Percentiles rank a stretch among this genome's conserved stretches.
phyloP scores from a whole-genome alignment of 2,329 filamentous ascomycete genomes.

The Apiospora rasikravindrae region DNA sequence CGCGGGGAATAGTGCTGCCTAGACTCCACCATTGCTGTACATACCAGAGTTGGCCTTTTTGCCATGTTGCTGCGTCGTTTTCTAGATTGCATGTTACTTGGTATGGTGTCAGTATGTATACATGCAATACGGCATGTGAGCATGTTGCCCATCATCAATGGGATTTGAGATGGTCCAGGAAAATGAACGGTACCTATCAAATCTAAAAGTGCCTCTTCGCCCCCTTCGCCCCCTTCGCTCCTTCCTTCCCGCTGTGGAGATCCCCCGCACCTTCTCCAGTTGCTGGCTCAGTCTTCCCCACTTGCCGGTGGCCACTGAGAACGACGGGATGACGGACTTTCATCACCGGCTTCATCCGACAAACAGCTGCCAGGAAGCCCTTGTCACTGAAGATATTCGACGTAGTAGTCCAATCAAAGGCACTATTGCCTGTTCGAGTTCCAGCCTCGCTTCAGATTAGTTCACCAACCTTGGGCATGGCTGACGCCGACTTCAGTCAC shows the following conservation, averaged over 20 bases:
- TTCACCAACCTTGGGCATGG: not conserved
- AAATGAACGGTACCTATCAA: too few relatives aligned
- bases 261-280: not conserved
- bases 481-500: not conserved
- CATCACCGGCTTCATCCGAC: not conserved
- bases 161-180: too few relatives aligned
- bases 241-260: slow-evolving; percentile 5
- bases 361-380: not conserved
- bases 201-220: too few relatives aligned
- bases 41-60: too few relatives aligned
- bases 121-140: too few relatives aligned
- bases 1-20: too few relatives aligned
- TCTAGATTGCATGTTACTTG: too few relatives aligned
- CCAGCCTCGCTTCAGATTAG: not conserved
- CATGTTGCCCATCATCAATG: too few relatives aligned
- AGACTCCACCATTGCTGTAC: too few relatives aligned
- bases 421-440: not conserved
- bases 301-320: not conserved
- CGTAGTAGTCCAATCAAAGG: not conserved
- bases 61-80: too few relatives aligned
- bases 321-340: not conserved
- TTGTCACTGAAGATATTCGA: not conserved
- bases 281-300: not conserved
- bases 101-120: too few relatives aligned
- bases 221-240: too few relatives aligned